Evolutionary conservation across 805 yeast species (phyloP).

Genomic region (Yarrowia yakushimensis): DNA sequence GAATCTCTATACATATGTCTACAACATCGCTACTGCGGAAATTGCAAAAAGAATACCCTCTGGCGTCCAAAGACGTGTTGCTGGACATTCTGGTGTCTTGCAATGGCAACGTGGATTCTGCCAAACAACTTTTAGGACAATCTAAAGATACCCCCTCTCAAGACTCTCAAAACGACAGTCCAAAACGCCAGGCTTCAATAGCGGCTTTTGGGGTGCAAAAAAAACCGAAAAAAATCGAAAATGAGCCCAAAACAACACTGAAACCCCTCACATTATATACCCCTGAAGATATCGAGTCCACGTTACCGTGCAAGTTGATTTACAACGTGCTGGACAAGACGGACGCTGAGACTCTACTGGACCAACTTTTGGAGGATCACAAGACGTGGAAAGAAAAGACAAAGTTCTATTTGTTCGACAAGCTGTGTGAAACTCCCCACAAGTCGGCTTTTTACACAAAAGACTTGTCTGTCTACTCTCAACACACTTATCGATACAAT

Average conservation of each 20-base stretch:
- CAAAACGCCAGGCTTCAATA: neutral
- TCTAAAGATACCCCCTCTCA: neutral
- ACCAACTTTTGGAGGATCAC: conserved; percentile 44
- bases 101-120: conserved; percentile 44
- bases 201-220: neutral
- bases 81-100: conserved; percentile 54
- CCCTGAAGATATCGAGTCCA: conserved; percentile 48
- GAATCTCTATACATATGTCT: too few species aligned
- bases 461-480: conserved; percentile 29
- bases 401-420: conserved; percentile 61
- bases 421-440: conserved; percentile 59
- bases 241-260: neutral
- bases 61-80: conserved; percentile 42
- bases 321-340: conserved; percentile 51
- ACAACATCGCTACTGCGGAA: conserved; percentile 33
- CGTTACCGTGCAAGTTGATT: conserved; percentile 52
- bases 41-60: conserved; percentile 44
- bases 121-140: neutral
- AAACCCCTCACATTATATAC: conserved; percentile 39
- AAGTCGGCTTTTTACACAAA: conserved; percentile 42
- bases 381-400: conserved; percentile 41
- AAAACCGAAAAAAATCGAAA: neutral
- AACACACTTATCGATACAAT: conserved; percentile 37
- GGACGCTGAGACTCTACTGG: conserved; percentile 47
- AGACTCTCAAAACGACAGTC: neutral